Conservation (phyloP, 2,329 filamentous ascomycete genomes). For the Penicillium sp. region DNA sequence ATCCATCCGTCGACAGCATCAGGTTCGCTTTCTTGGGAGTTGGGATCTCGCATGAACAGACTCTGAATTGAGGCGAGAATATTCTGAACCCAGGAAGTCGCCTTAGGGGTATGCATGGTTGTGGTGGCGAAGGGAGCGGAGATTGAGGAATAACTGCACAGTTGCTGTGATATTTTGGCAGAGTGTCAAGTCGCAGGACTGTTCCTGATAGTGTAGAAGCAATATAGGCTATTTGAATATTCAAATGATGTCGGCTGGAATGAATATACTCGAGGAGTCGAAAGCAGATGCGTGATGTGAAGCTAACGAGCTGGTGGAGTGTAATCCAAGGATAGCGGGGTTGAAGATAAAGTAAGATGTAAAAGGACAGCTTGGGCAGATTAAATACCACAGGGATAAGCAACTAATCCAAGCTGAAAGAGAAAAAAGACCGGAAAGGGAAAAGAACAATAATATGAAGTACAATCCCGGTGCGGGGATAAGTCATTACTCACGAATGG, state of each 20-base stretch:
- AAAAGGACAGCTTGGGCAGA: neutral
- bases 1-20: slow-evolving; percentile 22
- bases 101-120: neutral
- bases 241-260: neutral
- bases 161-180: neutral
- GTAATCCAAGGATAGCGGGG: neutral
- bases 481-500: neutral
- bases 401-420: neutral
- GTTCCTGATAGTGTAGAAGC: neutral
- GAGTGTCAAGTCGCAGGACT: neutral
- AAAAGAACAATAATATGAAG: neutral
- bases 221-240: neutral
- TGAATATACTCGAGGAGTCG: neutral
- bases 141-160: neutral
- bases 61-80: slow-evolving; percentile 11
- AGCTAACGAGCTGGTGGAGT: neutral
- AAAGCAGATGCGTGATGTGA: neutral
- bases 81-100: slow-evolving; percentile 10
- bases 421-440: neutral
- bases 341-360: neutral
- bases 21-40: slow-evolving; percentile 8
- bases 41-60: slow-evolving; percentile 5
- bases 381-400: neutral
- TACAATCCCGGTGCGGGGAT: neutral
- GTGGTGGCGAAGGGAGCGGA: neutral